A percentile compares a stretch with the other conserved stretches of the same genome.
Conservation (phyloP, 75 land plant species). For the Pinus tabuliformis region DNA sequence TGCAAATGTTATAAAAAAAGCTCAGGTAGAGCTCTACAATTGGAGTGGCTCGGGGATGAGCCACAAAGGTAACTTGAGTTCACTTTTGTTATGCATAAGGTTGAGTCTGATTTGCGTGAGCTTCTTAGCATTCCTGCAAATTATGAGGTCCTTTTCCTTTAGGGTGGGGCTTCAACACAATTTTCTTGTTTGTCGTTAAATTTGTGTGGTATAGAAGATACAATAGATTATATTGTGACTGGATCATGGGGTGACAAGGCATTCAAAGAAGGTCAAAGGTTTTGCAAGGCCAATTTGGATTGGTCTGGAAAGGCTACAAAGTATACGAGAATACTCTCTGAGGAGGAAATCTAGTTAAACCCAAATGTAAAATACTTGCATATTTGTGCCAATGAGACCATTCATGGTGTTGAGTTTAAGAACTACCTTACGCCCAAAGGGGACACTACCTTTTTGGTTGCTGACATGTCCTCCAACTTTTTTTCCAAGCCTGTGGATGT, state of each 20-base stretch:
- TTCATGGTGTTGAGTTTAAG: slow-evolving; percentile 97
- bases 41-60: slow-evolving; percentile 89
- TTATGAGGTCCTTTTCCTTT: slow-evolving; percentile 84
- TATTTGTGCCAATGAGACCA: slow-evolving; percentile 96
- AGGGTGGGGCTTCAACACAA: slow-evolving; percentile 89
- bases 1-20: slow-evolving; percentile 64
- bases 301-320: slow-evolving; percentile 87
- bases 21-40: slow-evolving; percentile 88
- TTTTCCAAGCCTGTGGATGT: slow-evolving; percentile 99
- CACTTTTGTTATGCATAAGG: slow-evolving; percentile 78
- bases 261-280: slow-evolving; percentile 89
- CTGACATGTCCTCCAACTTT: slow-evolving; percentile 98
- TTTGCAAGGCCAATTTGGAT: slow-evolving; percentile 61
- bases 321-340: slow-evolving; percentile 58
- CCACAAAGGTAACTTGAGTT: slow-evolving; percentile 89
- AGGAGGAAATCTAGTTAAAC: slow-evolving; percentile 42
- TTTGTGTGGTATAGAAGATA: slow-evolving; percentile 57
- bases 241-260: slow-evolving; percentile 98
- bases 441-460: slow-evolving; percentile 51
- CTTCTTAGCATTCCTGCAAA: slow-evolving; percentile 69
- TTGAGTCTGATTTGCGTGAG: slow-evolving; percentile 79
- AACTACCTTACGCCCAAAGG: slow-evolving; percentile 53
- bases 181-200: slow-evolving; percentile 87
- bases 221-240: slow-evolving; percentile 77
- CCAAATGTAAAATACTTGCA: slow-evolving; percentile 81